A percentile compares a stretch with the other conserved stretches of the same genome.
phyloP scores from a whole-genome alignment of 139 green algal genomes.

The Monoraphidium neglectum region DNA sequence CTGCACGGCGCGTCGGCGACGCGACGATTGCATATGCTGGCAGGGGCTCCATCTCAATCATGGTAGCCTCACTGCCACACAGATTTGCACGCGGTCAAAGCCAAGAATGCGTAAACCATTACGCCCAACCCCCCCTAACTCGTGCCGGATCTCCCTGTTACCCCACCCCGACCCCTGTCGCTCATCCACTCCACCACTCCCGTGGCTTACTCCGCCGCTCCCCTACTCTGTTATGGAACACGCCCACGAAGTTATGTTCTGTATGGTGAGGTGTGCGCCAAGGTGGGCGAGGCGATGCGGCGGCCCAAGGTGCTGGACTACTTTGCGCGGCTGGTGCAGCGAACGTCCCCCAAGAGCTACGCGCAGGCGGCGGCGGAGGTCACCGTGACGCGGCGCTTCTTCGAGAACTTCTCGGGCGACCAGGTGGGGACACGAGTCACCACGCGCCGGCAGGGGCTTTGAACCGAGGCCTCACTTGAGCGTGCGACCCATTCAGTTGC shows the following conservation, averaged over 20 bases:
- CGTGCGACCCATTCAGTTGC: too few species aligned
- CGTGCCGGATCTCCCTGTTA: too few species aligned
- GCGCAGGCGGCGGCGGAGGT: slow-evolving; percentile 87
- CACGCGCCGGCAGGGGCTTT: too few species aligned
- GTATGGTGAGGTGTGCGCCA: slow-evolving; percentile 85
- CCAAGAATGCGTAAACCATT: too few species aligned
- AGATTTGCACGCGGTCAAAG: too few species aligned
- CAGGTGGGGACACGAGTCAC: slow-evolving; percentile 61
- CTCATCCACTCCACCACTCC: neutral
- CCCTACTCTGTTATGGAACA: neutral
- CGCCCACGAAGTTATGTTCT: slow-evolving; percentile 87
- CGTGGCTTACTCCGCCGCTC: too few species aligned
- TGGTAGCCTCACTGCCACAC: too few species aligned
- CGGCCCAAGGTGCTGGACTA: slow-evolving; percentile 74
- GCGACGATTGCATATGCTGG: too few species aligned
- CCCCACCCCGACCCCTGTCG: neutral
- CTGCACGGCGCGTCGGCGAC: too few species aligned
- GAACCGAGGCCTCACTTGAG: too few species aligned
- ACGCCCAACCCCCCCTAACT: too few species aligned
- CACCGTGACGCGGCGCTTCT: slow-evolving; percentile 86
- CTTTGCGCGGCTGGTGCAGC: slow-evolving; percentile 91
- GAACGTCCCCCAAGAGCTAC: slow-evolving; percentile 85
- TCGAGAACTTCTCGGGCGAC: slow-evolving; percentile 97
- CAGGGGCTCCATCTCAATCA: too few species aligned
- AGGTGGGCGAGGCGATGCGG: slow-evolving; percentile 73